Evolutionary conservation across 345 rosid species (phyloP), one percentile per base, ranked within the genome.

Genomic region (Cardiospermum halicacabum): DNA sequence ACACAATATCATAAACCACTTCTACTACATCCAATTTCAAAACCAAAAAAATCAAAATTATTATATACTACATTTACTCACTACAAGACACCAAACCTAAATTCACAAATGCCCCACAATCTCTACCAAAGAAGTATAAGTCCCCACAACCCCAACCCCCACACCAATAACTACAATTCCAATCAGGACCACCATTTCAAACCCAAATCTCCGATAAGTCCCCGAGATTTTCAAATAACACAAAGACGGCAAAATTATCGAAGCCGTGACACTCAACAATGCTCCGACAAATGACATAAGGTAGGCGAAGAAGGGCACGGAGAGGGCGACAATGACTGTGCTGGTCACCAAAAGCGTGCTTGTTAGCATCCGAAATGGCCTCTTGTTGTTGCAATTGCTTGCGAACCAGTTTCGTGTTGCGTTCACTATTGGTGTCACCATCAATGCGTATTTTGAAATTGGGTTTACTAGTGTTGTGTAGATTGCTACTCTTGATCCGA

Each of bases 281-380:
- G 92, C 92, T 64, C 96, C 96, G 0, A 81, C 88, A 37, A 89
- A 64, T 3, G 82, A 76, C 85, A 81, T 82, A 12, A 89, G 77
- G 3, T 74, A 78, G 62, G 77, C 84, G 5, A 84, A 84, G 49
- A 75, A 84, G 0, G 87, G 90, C 50, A 89, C 54, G 4, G 66
- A 65, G 53, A 81, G 56, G 34, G 92, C 92, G 40, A 82, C 77
- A 12, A 78, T 55, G 18, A 70, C 82, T 0, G 81, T 86, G 73
- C 85, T 80, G 42, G 15, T 40, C 18, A 86, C 77, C 67, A 86
- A 68, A 25, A 39, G n/a, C 5, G 86, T 79, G 32, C 90, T 69
- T 8, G 77, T 48, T 3, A 84, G 2, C 3, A 81, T 7, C 58
- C 80, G 58, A 6, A 56, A 50, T 0, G 72, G 28, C 62, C 58